These are phyloP conservation scores for Mucor irregularis DNA, from an alignment of 371 early-diverging fungal genomes.

Conservation along the genomic window DNA sequence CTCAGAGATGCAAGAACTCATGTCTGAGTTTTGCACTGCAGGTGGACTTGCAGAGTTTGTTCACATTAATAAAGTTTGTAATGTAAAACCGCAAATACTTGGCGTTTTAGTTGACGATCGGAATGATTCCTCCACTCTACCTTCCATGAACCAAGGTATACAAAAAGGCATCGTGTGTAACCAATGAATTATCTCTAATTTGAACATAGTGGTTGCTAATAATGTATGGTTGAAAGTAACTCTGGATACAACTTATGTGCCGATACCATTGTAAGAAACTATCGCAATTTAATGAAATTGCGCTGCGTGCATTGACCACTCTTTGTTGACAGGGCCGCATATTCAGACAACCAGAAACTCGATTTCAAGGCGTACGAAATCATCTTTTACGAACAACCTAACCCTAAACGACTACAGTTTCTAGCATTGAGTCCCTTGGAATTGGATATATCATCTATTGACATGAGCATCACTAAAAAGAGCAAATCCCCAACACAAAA, in stretches of 20 bases:
- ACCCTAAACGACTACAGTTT: constrained; percentile 67
- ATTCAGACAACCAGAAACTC: constrained; percentile 1
- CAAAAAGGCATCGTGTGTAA: neutral
- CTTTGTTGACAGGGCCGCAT: constrained; percentile 3
- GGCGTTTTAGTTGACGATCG: constrained; percentile 22
- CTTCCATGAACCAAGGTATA: constrained; percentile 7
- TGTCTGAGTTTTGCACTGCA: constrained; percentile 32
- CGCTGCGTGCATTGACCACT: too few relatives aligned
- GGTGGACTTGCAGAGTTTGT: constrained; percentile 31
- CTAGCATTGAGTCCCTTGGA: constrained; percentile 70
- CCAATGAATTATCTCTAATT: neutral
- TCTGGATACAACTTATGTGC: constrained; percentile 33
- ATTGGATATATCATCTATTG: constrained; percentile 65
- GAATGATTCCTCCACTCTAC: neutral
- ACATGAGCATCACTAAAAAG: constrained; percentile 19
- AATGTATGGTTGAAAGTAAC: constrained; percentile 33
- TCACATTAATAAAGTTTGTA: constrained; percentile 39
- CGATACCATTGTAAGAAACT: constrained; percentile 10
- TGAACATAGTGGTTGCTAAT: neutral
- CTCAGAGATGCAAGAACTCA: constrained; percentile 17
- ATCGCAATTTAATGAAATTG: too few relatives aligned
- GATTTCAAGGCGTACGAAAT: constrained; percentile 30
- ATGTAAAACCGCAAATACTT: constrained; percentile 34
- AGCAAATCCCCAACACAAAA: neutral
- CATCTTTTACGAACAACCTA: constrained; percentile 67